Evolutionary conservation across 2,329 filamentous ascomycete genomes (phyloP), one percentile per base, ranked within the genome.

Genomic region (Fusarium lateritium): DNA sequence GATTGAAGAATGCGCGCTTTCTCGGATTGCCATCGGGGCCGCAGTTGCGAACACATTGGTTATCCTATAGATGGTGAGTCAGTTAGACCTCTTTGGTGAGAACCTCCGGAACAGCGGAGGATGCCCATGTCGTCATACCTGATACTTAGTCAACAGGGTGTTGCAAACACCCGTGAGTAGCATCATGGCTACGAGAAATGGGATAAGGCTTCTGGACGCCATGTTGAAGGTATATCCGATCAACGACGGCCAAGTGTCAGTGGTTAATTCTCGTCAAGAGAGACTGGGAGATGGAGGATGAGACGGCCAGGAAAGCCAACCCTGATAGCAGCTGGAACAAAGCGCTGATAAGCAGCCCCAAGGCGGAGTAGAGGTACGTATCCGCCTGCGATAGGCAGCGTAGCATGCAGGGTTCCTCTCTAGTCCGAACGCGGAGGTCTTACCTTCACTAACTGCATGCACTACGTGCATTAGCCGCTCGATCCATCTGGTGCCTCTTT

Each of bases 31-130:
- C 84, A 63, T 88, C 85, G 26, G 64, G 65, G 74, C 93, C 89
- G 84, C 96, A 99, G 83, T 98, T 89, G 70, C 92, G 88, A 40
- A 98, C 93, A 82, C 96, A 99, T 90, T 98, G 94, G 85, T 97
- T 97, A 79, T 99, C 96, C 93, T 94, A 52, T 50, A 22, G 19
- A 26, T 46, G 28, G 39, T 46, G 42, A 67, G 55, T 59, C 39
- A 64, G 42, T 42, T 36, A 19, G 22, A 43, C 33, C 22, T 61
- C 40, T 33, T 28, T 14, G 21, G 45, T 22, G 24, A 24, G 40
- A 50, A 21, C 49, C 40, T 33, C 54, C 26, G 22, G 44, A 19
- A 58, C 31, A 24, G 24, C 49, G 24, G 45, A 43, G 19, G 47
- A 49, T 47, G 52, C 26, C 38, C 21, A 68, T 62, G 55, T 65